A percentile compares a stretch with the other conserved stretches of the same genome.
Evolutionary conservation across 2,329 filamentous ascomycete genomes (phyloP).

Genomic region (Arthroderma uncinatum): DNA sequence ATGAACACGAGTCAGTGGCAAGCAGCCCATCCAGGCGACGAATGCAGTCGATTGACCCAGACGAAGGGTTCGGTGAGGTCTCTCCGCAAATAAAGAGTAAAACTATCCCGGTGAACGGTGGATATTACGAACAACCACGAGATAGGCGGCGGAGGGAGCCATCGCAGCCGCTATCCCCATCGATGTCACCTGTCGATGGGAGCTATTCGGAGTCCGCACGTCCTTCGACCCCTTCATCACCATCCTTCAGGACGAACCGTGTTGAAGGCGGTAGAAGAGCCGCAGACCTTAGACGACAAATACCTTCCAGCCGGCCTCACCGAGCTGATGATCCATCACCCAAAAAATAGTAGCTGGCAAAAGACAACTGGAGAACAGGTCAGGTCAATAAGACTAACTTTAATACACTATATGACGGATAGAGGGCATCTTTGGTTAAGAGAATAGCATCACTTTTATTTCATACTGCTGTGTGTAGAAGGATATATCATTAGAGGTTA

Average conservation of each 20-base stretch:
- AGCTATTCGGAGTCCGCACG: neutral
- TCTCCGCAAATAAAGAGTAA: neutral
- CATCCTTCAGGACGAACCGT: neutral
- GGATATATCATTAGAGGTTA: neutral
- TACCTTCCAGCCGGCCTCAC: neutral
- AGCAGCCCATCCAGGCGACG: conserved; percentile 6
- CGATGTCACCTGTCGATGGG: neutral
- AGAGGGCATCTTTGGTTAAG: neutral
- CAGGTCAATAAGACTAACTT: neutral
- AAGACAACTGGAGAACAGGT: neutral
- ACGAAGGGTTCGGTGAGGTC: neutral
- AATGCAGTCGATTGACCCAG: neutral
- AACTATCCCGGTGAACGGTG: neutral
- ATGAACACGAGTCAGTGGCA: conserved; percentile 13
- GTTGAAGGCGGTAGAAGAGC: neutral
- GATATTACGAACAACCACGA: conserved; percentile 2
- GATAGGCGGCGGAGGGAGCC: neutral
- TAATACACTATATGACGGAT: neutral
- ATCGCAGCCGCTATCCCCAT: neutral
- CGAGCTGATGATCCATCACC: neutral
- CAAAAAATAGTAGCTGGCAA: neutral
- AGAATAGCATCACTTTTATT: neutral
- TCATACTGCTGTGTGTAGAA: neutral
- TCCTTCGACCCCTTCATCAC: neutral
- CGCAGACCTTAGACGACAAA: neutral